Evolutionary conservation across 352 stramenopile species (phyloP).

Genomic region (Phytophthora tentaculata): DNA sequence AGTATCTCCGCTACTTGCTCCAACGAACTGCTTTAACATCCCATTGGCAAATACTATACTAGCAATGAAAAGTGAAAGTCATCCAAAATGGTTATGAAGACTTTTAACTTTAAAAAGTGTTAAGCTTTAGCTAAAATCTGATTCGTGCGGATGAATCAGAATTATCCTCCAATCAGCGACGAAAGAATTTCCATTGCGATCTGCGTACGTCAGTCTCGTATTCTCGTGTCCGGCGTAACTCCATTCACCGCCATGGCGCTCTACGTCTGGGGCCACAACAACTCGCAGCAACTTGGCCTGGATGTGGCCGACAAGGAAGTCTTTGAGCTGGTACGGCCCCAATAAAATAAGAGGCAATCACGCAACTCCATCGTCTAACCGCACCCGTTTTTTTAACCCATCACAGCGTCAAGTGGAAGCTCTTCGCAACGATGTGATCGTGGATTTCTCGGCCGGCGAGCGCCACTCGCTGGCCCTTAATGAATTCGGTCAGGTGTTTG

Average conservation of each 20-base stretch:
- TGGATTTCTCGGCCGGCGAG: slow-evolving; percentile 77
- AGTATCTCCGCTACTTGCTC: too few relatives aligned
- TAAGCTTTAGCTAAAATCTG: too few relatives aligned
- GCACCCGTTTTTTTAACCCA: neutral
- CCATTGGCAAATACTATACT: too few relatives aligned
- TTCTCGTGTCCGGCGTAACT: too few relatives aligned
- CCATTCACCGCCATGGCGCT: slow-evolving; percentile 55
- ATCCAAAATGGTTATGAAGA: too few relatives aligned
- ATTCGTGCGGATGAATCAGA: neutral
- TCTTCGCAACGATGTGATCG: slow-evolving; percentile 62
- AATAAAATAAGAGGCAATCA: neutral
- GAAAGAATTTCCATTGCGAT: neutral
- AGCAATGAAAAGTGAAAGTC: too few relatives aligned
- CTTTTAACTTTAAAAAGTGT: too few relatives aligned
- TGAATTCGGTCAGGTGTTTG: slow-evolving; percentile 83
- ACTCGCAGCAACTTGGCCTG: slow-evolving; percentile 76
- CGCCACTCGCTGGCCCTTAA: slow-evolving; percentile 81
- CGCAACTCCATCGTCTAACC: neutral
- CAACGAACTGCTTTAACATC: too few relatives aligned
- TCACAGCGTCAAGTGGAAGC: slow-evolving; percentile 56
- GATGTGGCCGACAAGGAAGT: slow-evolving; percentile 53
- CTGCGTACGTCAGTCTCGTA: slow-evolving; percentile 5
- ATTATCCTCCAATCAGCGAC: neutral
- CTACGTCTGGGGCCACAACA: slow-evolving; percentile 79
- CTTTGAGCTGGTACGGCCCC: slow-evolving; percentile 53